These are phyloP conservation scores for Lichtheimia corymbifera DNA, from an alignment of 371 early-diverging fungal genomes.

Conservation along the genomic window DNA sequence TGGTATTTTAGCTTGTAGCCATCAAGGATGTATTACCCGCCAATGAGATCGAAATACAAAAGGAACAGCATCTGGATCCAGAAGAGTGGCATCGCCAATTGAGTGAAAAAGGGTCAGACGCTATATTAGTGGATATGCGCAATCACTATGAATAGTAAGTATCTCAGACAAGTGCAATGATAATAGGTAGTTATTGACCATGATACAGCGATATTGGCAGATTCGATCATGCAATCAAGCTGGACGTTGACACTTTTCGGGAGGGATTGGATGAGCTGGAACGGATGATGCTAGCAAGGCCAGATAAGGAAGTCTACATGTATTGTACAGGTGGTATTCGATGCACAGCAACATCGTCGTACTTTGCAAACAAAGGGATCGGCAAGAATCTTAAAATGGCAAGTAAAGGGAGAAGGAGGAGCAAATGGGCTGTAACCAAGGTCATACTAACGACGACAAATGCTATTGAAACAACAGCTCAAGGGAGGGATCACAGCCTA, in stretches of 20 bases:
- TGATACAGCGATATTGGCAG: slow-evolving; percentile 59
- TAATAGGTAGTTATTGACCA: neutral
- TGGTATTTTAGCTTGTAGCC: slow-evolving; percentile 47
- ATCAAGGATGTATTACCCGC: slow-evolving; percentile 46
- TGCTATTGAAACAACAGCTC: slow-evolving; percentile 30
- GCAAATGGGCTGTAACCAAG: slow-evolving; percentile 20
- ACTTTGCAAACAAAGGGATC: slow-evolving; percentile 66
- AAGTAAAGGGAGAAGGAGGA: slow-evolving; percentile 63
- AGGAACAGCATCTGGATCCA: slow-evolving; percentile 55
- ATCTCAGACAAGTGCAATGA: neutral
- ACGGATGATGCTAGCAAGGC: slow-evolving; percentile 18
- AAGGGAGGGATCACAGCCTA: slow-evolving; percentile 82
- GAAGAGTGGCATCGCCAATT: slow-evolving; percentile 68
- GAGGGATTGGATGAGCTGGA: slow-evolving; percentile 54
- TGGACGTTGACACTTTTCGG: slow-evolving; percentile 76
- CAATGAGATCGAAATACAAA: slow-evolving; percentile 56
- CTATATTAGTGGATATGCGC: slow-evolving; percentile 73
- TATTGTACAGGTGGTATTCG: slow-evolving; percentile 87
- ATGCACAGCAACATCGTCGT: slow-evolving; percentile 75
- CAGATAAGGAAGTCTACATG: slow-evolving; percentile 70
- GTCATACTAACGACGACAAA: neutral
- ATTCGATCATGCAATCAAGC: slow-evolving; percentile 66
- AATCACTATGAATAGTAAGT: slow-evolving; percentile 76
- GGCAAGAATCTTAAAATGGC: slow-evolving; percentile 64
- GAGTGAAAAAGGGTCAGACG: slow-evolving; percentile 22